Conservation (phyloP, 176 grass and related monocot species). For the Guadua angustifolia region DNA sequence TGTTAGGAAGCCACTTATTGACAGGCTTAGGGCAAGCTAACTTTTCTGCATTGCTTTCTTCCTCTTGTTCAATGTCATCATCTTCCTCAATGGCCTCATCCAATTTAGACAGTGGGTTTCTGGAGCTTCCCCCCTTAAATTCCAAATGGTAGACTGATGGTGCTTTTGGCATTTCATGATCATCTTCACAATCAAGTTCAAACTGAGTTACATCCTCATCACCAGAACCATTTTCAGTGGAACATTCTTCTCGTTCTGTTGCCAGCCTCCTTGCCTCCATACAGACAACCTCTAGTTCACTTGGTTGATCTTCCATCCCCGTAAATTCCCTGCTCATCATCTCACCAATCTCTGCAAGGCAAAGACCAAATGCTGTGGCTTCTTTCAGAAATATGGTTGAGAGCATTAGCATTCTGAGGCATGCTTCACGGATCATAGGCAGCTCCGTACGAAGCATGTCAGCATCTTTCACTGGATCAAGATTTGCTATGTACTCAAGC, state of each 20-base stretch:
- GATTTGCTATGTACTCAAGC: constrained; percentile 71
- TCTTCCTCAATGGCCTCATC: constrained; percentile 65
- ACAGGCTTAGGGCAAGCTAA: constrained; percentile 40
- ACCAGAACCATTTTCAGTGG: constrained; percentile 49
- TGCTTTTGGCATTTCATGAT: constrained; percentile 45
- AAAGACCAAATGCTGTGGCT: constrained; percentile 75
- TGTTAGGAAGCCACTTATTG: constrained; percentile 55
- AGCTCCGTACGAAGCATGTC: constrained; percentile 78
- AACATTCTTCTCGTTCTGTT: constrained; percentile 58
- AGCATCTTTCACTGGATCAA: constrained; percentile 79
- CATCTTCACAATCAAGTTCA: constrained; percentile 75
- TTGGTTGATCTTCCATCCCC: constrained; percentile 72
- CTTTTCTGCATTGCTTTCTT: constrained; percentile 59
- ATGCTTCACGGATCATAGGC: constrained; percentile 89
- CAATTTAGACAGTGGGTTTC: constrained; percentile 64
- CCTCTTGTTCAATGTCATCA: constrained; percentile 55
- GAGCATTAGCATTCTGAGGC: constrained; percentile 78
- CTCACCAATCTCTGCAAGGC: constrained; percentile 82
- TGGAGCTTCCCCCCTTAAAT: constrained; percentile 50
- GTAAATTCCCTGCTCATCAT: constrained; percentile 92
- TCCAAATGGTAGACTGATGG: constrained; percentile 46
- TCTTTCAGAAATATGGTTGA: constrained; percentile 93
- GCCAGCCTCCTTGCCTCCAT: constrained; percentile 75
- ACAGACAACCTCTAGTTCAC: constrained; percentile 83
- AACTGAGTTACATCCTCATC: constrained; percentile 72